Conservation (phyloP, 768 basidiomycete species). For the Kwoniella mangroviensis region DNA sequence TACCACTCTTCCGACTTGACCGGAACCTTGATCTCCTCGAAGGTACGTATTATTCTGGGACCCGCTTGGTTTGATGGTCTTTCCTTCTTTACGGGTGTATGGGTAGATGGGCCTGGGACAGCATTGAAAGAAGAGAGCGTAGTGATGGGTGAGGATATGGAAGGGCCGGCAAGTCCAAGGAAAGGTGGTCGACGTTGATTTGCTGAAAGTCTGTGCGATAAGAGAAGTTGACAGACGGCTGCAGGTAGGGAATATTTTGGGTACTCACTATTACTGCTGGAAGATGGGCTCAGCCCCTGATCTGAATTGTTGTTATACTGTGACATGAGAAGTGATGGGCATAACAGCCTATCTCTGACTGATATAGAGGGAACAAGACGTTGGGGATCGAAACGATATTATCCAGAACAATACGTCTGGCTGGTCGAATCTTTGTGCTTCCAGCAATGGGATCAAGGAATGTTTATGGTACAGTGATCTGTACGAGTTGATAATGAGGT, state of each 20-base stretch:
- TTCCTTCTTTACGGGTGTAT: conserved; percentile 14
- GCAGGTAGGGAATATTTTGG: background rate
- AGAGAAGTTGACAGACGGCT: background rate
- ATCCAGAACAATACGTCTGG: too few species aligned
- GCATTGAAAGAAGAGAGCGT: conserved; percentile 10
- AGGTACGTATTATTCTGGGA: conserved; percentile 42
- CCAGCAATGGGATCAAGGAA: too few species aligned
- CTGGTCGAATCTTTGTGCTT: too few species aligned
- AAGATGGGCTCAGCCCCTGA: background rate
- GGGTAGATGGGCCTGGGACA: background rate
- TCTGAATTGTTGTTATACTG: background rate
- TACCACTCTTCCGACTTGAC: conserved; percentile 49
- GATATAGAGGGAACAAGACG: background rate
- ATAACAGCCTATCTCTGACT: background rate
- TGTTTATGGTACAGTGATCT: too few species aligned
- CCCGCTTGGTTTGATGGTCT: conserved; percentile 7
- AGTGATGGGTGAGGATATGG: conserved; percentile 17
- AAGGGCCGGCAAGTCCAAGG: conserved; percentile 12
- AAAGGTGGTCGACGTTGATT: conserved; percentile 10
- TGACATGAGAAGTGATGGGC: conserved; percentile 1
- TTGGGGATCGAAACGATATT: too few species aligned
- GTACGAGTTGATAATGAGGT: too few species aligned
- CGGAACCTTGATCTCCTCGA: conserved; percentile 44
- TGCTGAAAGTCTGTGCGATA: background rate
- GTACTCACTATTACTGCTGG: background rate